Evolutionary conservation across 257 asterid species (phyloP), one percentile per base, ranked within the genome.

Genomic region (Marsdenia floribunda): DNA sequence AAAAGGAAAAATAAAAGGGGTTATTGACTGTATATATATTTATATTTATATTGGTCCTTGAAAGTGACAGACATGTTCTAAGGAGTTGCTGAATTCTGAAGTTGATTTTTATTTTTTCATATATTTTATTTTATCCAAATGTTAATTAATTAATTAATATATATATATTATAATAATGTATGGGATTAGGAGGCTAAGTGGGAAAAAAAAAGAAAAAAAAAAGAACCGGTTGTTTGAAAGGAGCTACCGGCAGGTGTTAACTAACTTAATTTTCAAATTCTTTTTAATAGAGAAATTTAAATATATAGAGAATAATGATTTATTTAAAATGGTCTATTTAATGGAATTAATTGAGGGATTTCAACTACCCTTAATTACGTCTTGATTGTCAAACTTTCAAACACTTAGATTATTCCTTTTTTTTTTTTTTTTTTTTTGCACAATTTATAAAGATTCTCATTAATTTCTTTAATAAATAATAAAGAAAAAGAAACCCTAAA

Each of bases 11-110:
- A 5, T 3, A 38, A 38, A 37, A 38, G 6, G 6, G 7, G 46
- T 29, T 29, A 29, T 29, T 29, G 46, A 40, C 0, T 44, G 47
- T 0, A 11, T 44, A 44, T 44, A 44, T 44, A 44, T 42, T 3
- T 42, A 5, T 6, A 44, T 44, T 5, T 44, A 44, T 10, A 44
- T 44, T 6, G 35, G 73, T 65, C 57, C 12, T 71, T 18, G 90
- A 87, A 81, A 81, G 85, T 59, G 89, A 89, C 83, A 71, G 83
- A 72, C 92, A 87, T 87, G 95, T 89, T 89, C 83, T 44, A 59
- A 6, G 49, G 58, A 77, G 61, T 69, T 16, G 66, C 77, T 54
- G 61, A 72, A 71, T 80, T 81, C 74, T 29, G 42, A 29, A 26
- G n/a, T 61, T 29, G 42, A 61, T 26, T n/a, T 29, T 11, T 53